Conservation (phyloP, 306 rosid species). For the Pyrus pyrifolia region DNA sequence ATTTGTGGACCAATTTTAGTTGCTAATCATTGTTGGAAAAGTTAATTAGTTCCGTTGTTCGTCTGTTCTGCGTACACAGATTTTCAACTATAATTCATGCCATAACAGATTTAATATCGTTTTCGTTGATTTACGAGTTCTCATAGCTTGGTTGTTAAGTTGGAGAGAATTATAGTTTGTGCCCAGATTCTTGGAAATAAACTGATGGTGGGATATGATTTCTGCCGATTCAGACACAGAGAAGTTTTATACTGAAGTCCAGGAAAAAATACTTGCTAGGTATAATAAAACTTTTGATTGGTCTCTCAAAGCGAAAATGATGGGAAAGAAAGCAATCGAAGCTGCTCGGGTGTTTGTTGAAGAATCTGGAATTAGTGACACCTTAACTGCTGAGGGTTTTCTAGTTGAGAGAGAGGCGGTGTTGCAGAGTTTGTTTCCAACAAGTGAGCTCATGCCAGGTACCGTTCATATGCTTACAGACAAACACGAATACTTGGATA, state of each 20-base stretch:
- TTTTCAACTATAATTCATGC: not conserved
- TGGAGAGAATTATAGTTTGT: not conserved
- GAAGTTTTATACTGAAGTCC: constrained; percentile 78
- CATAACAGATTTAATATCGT: not conserved
- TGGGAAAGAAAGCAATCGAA: constrained; percentile 92
- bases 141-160: not conserved
- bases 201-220: constrained; percentile 3
- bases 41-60: too few relatives aligned
- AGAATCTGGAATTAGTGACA: constrained; percentile 62
- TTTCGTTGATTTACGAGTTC: not conserved
- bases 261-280: constrained; percentile 70
- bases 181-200: not conserved
- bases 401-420: constrained; percentile 69
- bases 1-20: not conserved
- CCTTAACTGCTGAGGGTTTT: constrained; percentile 67
- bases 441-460: constrained; percentile 88
- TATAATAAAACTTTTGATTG: constrained; percentile 82
- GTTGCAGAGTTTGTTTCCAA: constrained; percentile 67
- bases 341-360: constrained; percentile 82
- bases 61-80: too few relatives aligned
- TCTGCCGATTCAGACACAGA: constrained; percentile 61
- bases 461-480: not conserved
- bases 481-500: not conserved
- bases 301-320: constrained; percentile 82
- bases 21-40: not conserved